Percentiles rank a stretch among this genome's conserved stretches.
Evolutionary conservation across 2,329 filamentous ascomycete genomes (phyloP).

Genomic region (Ophiostoma triangulosporum): DNA sequence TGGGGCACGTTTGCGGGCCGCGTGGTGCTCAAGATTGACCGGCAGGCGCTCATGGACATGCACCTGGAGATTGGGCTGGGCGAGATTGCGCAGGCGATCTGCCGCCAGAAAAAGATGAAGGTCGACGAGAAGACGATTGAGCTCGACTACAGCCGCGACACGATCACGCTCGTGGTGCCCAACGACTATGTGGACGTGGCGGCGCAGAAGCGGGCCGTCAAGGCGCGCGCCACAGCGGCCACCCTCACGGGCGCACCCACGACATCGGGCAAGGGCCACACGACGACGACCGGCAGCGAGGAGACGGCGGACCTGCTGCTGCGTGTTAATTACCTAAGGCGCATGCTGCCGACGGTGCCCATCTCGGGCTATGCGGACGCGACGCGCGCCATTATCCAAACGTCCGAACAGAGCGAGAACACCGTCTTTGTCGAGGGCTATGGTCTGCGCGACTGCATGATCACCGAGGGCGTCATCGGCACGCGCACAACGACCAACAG

Average conservation of each 20-base stretch:
- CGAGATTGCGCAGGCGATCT: slow-evolving; percentile 66
- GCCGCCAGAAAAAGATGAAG: slow-evolving; percentile 72
- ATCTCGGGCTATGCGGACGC: slow-evolving; percentile 85
- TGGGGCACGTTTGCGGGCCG: slow-evolving; percentile 69
- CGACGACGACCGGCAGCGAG: slow-evolving; percentile 24
- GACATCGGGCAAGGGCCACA: slow-evolving; percentile 22
- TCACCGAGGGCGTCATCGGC: slow-evolving; percentile 78
- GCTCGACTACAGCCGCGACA: slow-evolving; percentile 45
- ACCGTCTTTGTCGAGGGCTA: slow-evolving; percentile 89
- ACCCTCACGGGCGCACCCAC: slow-evolving; percentile 23
- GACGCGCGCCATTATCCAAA: slow-evolving; percentile 76
- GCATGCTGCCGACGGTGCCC: slow-evolving; percentile 65
- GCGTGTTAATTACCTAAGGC: slow-evolving; percentile 74
- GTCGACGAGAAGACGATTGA: slow-evolving; percentile 43
- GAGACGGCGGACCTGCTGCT: slow-evolving; percentile 54
- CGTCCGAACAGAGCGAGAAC: slow-evolving; percentile 53
- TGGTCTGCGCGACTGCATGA: slow-evolving; percentile 80
- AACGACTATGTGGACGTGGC: slow-evolving; percentile 37
- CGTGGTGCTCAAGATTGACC: slow-evolving; percentile 71
- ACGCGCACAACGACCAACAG: slow-evolving; percentile 65
- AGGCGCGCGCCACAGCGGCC: slow-evolving; percentile 31
- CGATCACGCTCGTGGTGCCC: slow-evolving; percentile 61
- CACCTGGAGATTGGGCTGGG: slow-evolving; percentile 63
- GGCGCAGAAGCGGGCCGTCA: slow-evolving; percentile 32
- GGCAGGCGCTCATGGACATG: slow-evolving; percentile 62